These are phyloP conservation scores for Coniella vitis DNA, from an alignment of 2,329 filamentous ascomycete genomes.

Conservation along the genomic window DNA sequence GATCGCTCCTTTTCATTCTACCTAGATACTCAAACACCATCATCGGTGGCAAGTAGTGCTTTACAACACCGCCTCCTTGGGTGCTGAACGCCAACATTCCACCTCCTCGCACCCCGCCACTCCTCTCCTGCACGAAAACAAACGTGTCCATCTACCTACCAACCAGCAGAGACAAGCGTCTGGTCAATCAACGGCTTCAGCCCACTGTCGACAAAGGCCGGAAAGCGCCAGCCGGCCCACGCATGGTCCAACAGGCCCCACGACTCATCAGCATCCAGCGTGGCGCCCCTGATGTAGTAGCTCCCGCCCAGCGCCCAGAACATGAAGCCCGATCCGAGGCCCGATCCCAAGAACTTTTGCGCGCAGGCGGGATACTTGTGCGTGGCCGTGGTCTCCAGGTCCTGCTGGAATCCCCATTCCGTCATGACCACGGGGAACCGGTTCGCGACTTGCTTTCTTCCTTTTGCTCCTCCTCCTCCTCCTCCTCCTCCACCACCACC, in stretches of 20 bases:
- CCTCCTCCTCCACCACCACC: too few species aligned
- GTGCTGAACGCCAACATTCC: too few species aligned
- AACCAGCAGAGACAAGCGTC: slow-evolving; percentile 23
- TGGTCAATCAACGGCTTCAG: slow-evolving; percentile 33
- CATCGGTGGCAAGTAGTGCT: too few species aligned
- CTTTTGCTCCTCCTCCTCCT: too few species aligned
- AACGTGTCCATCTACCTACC: too few species aligned
- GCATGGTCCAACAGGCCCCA: slow-evolving; percentile 36
- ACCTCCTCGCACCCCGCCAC: too few species aligned
- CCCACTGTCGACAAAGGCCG: slow-evolving; percentile 23
- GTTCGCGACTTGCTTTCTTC: slow-evolving; percentile 22
- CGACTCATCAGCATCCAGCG: slow-evolving; percentile 43
- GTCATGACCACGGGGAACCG: slow-evolving; percentile 25
- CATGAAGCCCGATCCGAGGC: slow-evolving; percentile 42
- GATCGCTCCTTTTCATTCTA: too few species aligned
- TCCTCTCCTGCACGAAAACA: too few species aligned
- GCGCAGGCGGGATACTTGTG: slow-evolving; percentile 8
- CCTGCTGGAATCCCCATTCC: slow-evolving; percentile 12
- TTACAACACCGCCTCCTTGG: too few species aligned
- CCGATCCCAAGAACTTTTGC: slow-evolving; percentile 2
- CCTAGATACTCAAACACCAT: too few species aligned
- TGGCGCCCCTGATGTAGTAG: slow-evolving; percentile 48
- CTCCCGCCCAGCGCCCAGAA: slow-evolving; percentile 52
- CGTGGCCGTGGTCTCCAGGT: slow-evolving; percentile 3
- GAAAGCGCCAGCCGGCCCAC: slow-evolving; percentile 33